These are phyloP conservation scores for Psilocybe subaeruginosa DNA, from an alignment of 768 basidiomycete species.

Conservation along the genomic window DNA sequence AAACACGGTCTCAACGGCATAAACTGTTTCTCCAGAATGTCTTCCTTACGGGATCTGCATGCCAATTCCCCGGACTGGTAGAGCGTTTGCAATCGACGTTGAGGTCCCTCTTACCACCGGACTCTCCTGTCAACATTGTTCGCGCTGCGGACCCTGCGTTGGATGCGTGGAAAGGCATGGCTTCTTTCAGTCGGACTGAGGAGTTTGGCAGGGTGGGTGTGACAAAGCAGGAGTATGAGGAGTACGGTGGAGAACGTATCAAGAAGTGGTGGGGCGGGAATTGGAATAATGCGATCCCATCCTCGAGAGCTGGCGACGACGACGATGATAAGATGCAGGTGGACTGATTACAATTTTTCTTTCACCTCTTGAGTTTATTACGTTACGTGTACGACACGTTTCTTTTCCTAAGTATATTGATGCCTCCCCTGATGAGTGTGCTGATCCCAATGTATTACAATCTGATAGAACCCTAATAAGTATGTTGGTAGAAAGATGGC, in stretches of 20 bases:
- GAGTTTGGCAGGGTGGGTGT: conserved; percentile 61
- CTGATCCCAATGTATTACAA: conserved; percentile 21
- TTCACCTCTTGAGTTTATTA: neutral
- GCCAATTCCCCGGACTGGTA: conserved; percentile 70
- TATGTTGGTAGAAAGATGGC: conserved; percentile 14
- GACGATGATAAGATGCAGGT: conserved; percentile 20
- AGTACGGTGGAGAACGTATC: conserved; percentile 85
- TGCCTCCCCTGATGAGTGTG: conserved; percentile 1
- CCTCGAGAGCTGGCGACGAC: neutral
- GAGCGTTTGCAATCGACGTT: conserved; percentile 72
- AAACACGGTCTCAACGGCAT: neutral
- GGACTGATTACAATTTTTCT: conserved; percentile 11
- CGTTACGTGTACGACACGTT: neutral
- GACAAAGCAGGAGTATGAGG: conserved; percentile 84
- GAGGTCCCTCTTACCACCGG: conserved; percentile 85
- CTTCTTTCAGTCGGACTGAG: conserved; percentile 62
- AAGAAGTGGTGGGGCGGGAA: conserved; percentile 95
- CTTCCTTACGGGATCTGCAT: conserved; percentile 85
- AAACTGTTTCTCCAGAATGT: conserved; percentile 63
- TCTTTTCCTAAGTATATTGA: neutral
- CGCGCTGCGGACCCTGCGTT: conserved; percentile 65
- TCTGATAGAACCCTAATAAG: conserved; percentile 13
- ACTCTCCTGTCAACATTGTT: conserved; percentile 68
- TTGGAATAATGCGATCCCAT: conserved; percentile 54
- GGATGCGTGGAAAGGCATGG: conserved; percentile 96